Evolutionary conservation across 1,284 basidiomycete genomes (phyloP).

Genomic region (Rugosomyces carneus): DNA sequence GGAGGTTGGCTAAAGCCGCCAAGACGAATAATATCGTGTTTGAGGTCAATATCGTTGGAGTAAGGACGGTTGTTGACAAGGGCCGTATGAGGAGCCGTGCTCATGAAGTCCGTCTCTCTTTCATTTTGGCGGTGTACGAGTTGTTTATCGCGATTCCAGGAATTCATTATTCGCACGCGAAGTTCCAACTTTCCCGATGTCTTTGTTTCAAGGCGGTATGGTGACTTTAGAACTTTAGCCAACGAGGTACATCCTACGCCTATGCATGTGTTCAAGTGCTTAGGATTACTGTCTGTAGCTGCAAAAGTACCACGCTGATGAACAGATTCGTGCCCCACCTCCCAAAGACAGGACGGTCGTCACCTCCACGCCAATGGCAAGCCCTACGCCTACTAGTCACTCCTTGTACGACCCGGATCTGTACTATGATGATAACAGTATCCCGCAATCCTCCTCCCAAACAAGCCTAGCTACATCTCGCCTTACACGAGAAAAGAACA

Average conservation of each 20-base stretch:
- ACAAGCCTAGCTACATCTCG: conserved; percentile 31
- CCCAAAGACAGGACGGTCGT: conserved; percentile 73
- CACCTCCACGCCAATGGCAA: conserved; percentile 41
- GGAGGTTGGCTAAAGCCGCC: conserved; percentile 41
- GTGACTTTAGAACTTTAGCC: conserved; percentile 87
- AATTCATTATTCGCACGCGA: conserved; percentile 91
- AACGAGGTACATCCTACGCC: conserved; percentile 56
- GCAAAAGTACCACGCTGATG: conserved; percentile 76
- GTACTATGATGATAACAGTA: conserved; percentile 2
- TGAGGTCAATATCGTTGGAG: conserved; percentile 85
- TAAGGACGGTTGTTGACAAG: conserved; percentile 76
- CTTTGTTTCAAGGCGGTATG: conserved; percentile 89
- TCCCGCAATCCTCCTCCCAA: conserved; percentile 14
- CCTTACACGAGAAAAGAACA: conserved; percentile 89
- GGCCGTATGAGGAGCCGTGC: conserved; percentile 76
- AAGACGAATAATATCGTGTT: conserved; percentile 53
- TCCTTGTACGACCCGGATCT: conserved; percentile 14
- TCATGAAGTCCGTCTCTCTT: conserved; percentile 64
- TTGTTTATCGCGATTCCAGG: conserved; percentile 42
- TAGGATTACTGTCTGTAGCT: conserved; percentile 42
- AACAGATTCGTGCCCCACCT: conserved; percentile 74
- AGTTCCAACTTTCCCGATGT: conserved; percentile 69
- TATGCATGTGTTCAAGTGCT: neutral
- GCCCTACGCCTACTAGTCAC: conserved; percentile 18
- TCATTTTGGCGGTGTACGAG: neutral